phyloP scores from a whole-genome alignment of 192 early-diverging fungal genomes.

The Geranomyces variabilis region DNA sequence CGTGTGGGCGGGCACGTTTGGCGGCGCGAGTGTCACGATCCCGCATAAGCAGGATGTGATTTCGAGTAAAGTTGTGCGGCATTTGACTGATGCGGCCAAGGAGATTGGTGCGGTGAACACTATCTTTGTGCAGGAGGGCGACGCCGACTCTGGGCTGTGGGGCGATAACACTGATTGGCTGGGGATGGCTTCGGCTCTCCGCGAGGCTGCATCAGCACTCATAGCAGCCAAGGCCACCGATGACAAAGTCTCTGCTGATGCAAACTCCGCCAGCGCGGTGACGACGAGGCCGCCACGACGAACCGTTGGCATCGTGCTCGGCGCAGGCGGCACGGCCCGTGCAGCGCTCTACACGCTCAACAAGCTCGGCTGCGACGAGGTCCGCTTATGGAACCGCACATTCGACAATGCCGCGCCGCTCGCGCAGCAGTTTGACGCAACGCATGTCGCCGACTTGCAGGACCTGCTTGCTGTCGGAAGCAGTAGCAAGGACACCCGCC shows the following conservation, averaged over 20 bases:
- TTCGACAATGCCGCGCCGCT: slow-evolving; percentile 69
- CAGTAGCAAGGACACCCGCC: slow-evolving; percentile 33
- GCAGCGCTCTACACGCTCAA: slow-evolving; percentile 86
- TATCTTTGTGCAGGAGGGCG: slow-evolving; percentile 44
- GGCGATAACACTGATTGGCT: slow-evolving; percentile 98
- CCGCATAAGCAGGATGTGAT: slow-evolving; percentile 92
- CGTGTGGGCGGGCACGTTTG: slow-evolving; percentile 64
- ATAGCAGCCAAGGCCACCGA: background rate
- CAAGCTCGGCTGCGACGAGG: slow-evolving; percentile 57
- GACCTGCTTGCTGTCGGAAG: slow-evolving; percentile 44
- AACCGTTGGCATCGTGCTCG: slow-evolving; percentile 81
- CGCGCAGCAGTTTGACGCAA: slow-evolving; percentile 43
- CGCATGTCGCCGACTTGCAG: slow-evolving; percentile 54
- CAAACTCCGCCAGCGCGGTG: background rate
- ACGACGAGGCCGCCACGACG: background rate
- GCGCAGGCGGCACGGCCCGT: slow-evolving; percentile 91
- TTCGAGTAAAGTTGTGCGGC: slow-evolving; percentile 59
- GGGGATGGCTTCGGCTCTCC: slow-evolving; percentile 62
- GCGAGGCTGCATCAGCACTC: background rate
- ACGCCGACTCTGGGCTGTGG: slow-evolving; percentile 43
- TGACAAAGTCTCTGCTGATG: background rate
- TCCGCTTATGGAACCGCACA: slow-evolving; percentile 89
- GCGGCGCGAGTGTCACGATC: slow-evolving; percentile 94
- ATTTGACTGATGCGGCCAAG: slow-evolving; percentile 75
- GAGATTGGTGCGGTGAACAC: slow-evolving; percentile 97